Evolutionary conservation across 2,329 filamentous ascomycete species (phyloP).

Genomic region (Paracoccidioides lutzii): DNA sequence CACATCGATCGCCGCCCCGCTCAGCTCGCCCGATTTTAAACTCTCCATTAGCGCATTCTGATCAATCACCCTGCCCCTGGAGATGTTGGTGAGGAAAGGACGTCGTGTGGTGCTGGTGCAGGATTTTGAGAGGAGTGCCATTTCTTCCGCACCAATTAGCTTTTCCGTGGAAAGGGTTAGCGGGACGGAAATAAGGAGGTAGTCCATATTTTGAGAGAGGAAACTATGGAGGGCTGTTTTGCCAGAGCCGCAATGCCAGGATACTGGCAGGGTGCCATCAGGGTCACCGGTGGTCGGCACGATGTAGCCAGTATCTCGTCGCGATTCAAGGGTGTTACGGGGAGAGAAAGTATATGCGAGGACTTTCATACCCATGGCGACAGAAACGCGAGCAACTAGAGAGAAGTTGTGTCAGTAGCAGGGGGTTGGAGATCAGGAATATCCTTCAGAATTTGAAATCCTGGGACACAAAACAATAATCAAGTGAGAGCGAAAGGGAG

Average conservation of each 20-base stretch:
- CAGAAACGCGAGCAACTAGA: conserved; percentile 43
- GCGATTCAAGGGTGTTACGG: conserved; percentile 52
- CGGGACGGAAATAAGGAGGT: conserved; percentile 45
- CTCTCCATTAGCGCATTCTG: conserved; percentile 51
- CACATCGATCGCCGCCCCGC: conserved; percentile 63
- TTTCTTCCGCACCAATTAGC: conserved; percentile 43
- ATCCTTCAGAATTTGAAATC: too few species aligned
- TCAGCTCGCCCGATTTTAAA: conserved; percentile 40
- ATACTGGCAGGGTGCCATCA: conserved; percentile 41
- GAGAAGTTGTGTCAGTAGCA: not conserved
- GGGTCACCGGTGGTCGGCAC: conserved; percentile 53
- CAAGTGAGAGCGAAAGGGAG: not conserved
- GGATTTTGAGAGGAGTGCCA: conserved; percentile 37
- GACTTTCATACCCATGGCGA: conserved; percentile 57
- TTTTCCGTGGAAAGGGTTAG: conserved; percentile 44
- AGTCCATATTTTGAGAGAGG: conserved; percentile 42
- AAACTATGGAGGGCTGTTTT: conserved; percentile 42
- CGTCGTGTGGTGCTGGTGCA: conserved; percentile 22
- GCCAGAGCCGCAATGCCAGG: conserved; percentile 45
- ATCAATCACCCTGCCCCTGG: conserved; percentile 51
- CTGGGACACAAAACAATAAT: not conserved
- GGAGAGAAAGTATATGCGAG: conserved; percentile 28
- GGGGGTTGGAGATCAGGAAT: not conserved
- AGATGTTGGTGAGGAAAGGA: conserved; percentile 59
- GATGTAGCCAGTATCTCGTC: conserved; percentile 51